Evolutionary conservation across 1,284 basidiomycete genomes (phyloP), one percentile per base, ranked within the genome.

Genomic region (Ustilago esculenta): DNA sequence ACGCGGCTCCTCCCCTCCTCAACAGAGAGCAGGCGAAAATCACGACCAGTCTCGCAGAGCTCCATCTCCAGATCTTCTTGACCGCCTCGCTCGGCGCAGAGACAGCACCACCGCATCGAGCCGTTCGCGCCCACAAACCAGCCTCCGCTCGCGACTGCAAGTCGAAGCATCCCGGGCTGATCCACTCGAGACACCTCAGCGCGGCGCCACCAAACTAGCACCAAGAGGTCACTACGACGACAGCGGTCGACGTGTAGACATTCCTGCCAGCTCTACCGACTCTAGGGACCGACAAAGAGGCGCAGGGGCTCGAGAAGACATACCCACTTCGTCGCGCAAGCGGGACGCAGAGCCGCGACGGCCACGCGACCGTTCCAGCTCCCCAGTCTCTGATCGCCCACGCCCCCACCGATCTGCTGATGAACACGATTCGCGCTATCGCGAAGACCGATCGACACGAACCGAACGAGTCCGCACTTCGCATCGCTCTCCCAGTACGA

Each of bases 171-270:
- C 29, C 18, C 41, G 50, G 14, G 20, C 47, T 11, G 36, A 34
- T 10, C 10, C 41, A 20, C 37, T 24, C 9, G 54, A 64, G 18
- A 6, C 39, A 15, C 24, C 55, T 0, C 34, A 43, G 20, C 55
- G 55, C 17, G 27, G 41, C 18, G 30, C 23, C 15, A 27, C 57
- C 17, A 61, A 57, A 29, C 55, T 64, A 12, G 66, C 66, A 15
- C 66, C 66, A 10, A 20, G 59, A 18, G 59, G 59, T 17, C 47
- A 40, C 23, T 70, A 70, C 25, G 66, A 70, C 27, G 60, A 64
- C 5, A 37, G 34, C 17, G 66, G 66, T 3, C 48, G 59, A 23
- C 51, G 59, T 6, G 34, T 70, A 25, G 60, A 69, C 40, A 51
- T 45, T 11, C n/a, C n/a, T 14, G 18, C 49, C 4, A 32, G 24